Evolutionary conservation across 306 rosid species (phyloP).

Genomic region (Vicia sativa): DNA sequence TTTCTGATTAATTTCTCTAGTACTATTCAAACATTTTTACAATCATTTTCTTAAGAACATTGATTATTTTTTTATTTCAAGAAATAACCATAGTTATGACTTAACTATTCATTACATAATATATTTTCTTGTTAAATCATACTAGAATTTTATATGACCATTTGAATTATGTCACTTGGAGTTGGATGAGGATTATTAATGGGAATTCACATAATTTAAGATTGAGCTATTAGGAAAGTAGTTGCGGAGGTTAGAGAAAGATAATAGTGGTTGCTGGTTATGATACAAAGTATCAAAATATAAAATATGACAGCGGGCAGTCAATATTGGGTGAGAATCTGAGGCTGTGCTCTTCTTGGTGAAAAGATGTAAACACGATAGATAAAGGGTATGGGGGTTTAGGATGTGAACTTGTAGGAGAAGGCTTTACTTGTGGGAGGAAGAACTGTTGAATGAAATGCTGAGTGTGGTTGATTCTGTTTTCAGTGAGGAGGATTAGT

Average conservation of each 20-base stretch:
- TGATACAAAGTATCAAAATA: neutral
- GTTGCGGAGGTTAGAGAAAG: neutral
- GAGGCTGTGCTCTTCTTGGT: neutral
- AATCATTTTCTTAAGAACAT: neutral
- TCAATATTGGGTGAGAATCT: neutral
- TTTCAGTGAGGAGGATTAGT: too few species aligned
- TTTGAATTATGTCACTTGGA: slow-evolving; percentile 8
- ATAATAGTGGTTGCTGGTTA: neutral
- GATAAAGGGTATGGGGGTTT: neutral
- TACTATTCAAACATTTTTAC: neutral
- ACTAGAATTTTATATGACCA: neutral
- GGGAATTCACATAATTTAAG: slow-evolving; percentile 19
- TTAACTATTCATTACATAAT: neutral
- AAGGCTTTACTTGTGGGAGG: neutral
- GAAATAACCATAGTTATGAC: slow-evolving; percentile 2
- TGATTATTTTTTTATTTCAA: neutral
- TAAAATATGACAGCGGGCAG: neutral
- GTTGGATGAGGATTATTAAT: slow-evolving; percentile 2
- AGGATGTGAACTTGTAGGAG: neutral
- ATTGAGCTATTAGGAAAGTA: neutral
- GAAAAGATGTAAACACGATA: neutral
- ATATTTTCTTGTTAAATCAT: neutral
- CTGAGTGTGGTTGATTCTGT: too few species aligned
- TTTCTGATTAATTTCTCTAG: neutral
- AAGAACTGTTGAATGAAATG: neutral